Percentiles rank a stretch among this genome's conserved stretches.
Evolutionary conservation across 345 rosid genomes (phyloP).

Genomic region (Rhodomyrtus tomentosa): DNA sequence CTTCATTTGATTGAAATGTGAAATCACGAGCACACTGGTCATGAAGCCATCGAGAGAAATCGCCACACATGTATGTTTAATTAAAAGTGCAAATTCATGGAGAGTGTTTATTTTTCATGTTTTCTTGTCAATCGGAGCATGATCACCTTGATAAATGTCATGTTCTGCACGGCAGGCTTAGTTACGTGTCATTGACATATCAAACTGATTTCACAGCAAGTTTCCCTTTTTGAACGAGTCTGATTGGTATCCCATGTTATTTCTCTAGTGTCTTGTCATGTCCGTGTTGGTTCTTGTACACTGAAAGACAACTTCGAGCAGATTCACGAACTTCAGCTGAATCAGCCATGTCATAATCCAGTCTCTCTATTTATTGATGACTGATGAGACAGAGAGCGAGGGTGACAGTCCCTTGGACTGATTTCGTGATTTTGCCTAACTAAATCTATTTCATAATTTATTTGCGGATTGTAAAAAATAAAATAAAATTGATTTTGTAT

Average conservation of each 20-base stretch:
- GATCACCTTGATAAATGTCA: neutral
- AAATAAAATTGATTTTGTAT: too few species aligned
- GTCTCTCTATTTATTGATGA: neutral
- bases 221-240: neutral
- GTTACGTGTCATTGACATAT: neutral
- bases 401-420: neutral
- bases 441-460: neutral
- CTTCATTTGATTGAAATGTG: neutral
- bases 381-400: neutral
- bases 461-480: neutral
- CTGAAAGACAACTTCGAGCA: neutral
- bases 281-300: neutral
- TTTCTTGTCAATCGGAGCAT: neutral
- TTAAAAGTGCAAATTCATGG: neutral
- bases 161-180: neutral
- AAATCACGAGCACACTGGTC: neutral
- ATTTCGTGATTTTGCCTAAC: neutral
- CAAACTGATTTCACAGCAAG: neutral
- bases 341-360: neutral
- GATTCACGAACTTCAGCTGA: neutral
- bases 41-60: neutral
- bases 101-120: neutral
- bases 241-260: neutral
- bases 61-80: neutral
- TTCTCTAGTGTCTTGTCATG: neutral